Base-by-base conservation (phyloP, 2,329 filamentous ascomycete species). In the Ambrosiella xylebori region DNA sequence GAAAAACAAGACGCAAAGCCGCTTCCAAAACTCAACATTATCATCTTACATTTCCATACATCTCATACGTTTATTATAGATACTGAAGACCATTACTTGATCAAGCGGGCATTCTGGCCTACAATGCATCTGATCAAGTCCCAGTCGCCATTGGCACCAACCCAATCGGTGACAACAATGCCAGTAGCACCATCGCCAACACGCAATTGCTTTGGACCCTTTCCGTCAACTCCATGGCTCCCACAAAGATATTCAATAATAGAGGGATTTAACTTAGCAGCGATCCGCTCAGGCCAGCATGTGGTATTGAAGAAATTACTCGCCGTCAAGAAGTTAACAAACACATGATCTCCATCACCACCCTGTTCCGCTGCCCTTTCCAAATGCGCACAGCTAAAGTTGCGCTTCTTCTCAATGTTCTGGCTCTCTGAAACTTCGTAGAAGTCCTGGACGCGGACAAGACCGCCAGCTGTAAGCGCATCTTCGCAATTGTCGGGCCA, bases 201-300 rank as follows among this genome's bases (percentile, higher is more conserved):
- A 51, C 74, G 71, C 55, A 78, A 68, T 61, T 73, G 69, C 11
- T 69, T 69, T 5, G 75, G 73, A 0, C 77, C 78, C 62, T 74
- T 74, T 54, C 73, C 75, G 6, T 71, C 66, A 61, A 74, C 73
- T 51, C 75, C 77, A 66, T 84, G 81, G 11, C 70, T 70, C 62
- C 73, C 70, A 66, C 80, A 84, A 36, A 84, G 68, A 66, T 82
- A 80, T 64, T 82, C 79, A 59, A 82, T 68, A 57, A 82, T 78
- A 1, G 84, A 82, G 15, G 90, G 86, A 72, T 97, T 97, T 54
- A 95, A 77, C 71, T 86, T 88, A 17, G 81, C 84, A 1, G 93
- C 91, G 68, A 98, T 88, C 66, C 80, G 84, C 69, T 95, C 90
- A 0, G 93, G 93, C 93, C 93, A 98, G 70, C 89, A 95, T 58